phyloP scores from a whole-genome alignment of 2,329 filamentous ascomycete genomes.

The Camptophora hylomeconis region DNA sequence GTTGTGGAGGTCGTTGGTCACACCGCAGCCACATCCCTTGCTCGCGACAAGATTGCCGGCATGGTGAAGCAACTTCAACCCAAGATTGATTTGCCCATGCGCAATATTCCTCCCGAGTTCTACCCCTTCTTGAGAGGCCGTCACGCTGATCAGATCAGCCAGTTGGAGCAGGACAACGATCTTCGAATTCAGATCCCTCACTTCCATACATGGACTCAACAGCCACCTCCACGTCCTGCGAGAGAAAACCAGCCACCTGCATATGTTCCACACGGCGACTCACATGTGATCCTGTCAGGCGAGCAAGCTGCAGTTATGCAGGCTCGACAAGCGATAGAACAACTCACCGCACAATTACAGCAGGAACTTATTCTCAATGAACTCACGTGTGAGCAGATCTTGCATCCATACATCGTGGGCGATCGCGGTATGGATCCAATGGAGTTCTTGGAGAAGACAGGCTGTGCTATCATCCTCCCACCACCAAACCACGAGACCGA shows the following conservation, averaged over 20 bases:
- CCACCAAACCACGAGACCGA: constrained; percentile 66
- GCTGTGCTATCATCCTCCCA: constrained; percentile 75
- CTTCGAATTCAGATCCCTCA: constrained; percentile 73
- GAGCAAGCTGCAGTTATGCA: constrained; percentile 73
- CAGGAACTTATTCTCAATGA: constrained; percentile 65
- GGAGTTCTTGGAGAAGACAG: constrained; percentile 80
- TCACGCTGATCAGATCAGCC: constrained; percentile 53
- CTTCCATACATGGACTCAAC: constrained; percentile 59
- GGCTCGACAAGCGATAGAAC: constrained; percentile 68
- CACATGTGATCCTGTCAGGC: constrained; percentile 73
- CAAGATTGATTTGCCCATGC: constrained; percentile 68
- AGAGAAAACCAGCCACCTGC: constrained; percentile 51
- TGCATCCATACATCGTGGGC: constrained; percentile 91
- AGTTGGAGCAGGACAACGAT: constrained; percentile 59
- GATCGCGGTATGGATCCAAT: constrained; percentile 66
- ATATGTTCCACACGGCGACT: constrained; percentile 59
- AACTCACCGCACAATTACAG: constrained; percentile 61
- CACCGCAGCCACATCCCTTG: constrained; percentile 71
- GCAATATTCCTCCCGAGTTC: constrained; percentile 76
- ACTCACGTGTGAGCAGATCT: constrained; percentile 67
- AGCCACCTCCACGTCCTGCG: constrained; percentile 52
- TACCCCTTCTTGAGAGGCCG: constrained; percentile 89
- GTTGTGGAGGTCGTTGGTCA: constrained; percentile 87
- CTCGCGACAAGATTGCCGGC: constrained; percentile 68
- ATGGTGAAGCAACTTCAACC: constrained; percentile 80